These are phyloP conservation scores for Nakaseomyces bracarensis DNA, from an alignment of 1,139 yeast species.

Conservation along the genomic window DNA sequence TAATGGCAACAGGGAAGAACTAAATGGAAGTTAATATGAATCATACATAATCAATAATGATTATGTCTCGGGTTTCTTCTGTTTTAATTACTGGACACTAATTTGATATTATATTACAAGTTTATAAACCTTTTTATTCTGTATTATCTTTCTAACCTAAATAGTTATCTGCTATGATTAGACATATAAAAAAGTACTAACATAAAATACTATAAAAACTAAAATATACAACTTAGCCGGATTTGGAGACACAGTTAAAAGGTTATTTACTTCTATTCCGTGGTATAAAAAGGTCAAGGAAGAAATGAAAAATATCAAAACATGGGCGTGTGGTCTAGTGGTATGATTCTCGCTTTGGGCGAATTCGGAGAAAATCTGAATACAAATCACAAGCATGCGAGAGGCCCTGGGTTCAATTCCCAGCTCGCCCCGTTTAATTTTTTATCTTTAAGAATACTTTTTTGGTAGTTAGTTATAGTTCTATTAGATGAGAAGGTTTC, in stretches of 20 bases:
- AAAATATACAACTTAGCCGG: no score
- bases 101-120: not conserved
- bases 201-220: not conserved
- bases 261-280: no score
- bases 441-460: not conserved
- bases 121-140: constrained; percentile 1
- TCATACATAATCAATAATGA: no score
- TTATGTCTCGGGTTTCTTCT: not conserved
- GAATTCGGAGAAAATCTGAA: constrained; percentile 3
- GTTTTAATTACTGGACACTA: not conserved
- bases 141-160: not conserved
- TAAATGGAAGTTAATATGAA: no score
- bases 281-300: no score
- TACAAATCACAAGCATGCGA: constrained; percentile 9
- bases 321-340: constrained; percentile 11
- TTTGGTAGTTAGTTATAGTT: no score
- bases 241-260: no score
- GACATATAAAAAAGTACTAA: constrained; percentile 1
- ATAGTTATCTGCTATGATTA: not conserved
- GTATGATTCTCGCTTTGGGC: constrained; percentile 11
- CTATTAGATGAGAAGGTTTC: no score
- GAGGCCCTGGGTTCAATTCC: constrained; percentile 12
- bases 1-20: not conserved
- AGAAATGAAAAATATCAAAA: no score
- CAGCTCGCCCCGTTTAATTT: constrained; percentile 10